phyloP scores from a whole-genome alignment of 2,329 filamentous ascomycete species.

The Aureobasidium sp. region DNA sequence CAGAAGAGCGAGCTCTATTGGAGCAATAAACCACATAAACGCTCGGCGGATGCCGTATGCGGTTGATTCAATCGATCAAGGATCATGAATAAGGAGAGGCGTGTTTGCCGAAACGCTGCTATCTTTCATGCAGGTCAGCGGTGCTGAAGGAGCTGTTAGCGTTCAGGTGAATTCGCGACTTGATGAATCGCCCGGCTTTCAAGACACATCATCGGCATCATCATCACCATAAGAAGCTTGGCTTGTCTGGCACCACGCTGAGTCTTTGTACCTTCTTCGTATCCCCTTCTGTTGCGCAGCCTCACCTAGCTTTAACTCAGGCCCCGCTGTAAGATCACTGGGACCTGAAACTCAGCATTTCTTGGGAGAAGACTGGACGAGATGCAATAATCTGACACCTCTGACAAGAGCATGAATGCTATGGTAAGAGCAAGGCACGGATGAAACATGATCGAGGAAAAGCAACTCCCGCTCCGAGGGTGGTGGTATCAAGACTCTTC shows the following conservation, averaged over 20 bases:
- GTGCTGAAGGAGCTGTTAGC: not conserved
- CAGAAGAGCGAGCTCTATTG: not conserved
- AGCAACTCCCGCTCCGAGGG: conserved; percentile 3
- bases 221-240: conserved; percentile 9
- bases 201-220: not conserved
- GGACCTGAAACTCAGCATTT: conserved; percentile 1
- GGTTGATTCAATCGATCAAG: not conserved
- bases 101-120: not conserved
- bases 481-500: not conserved
- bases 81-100: not conserved
- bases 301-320: not conserved
- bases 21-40: not conserved
- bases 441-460: conserved; percentile 6
- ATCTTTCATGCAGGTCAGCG: conserved; percentile 1
- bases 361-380: not conserved
- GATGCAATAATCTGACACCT: not conserved
- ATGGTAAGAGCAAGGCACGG: conserved; percentile 5
- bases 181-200: conserved; percentile 1
- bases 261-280: conserved; percentile 10
- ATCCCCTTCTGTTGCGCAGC: not conserved
- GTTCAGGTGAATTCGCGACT: not conserved
- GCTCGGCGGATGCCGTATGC: not conserved
- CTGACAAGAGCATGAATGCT: conserved; percentile 1
- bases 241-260: conserved; percentile 1
- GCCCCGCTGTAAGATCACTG: not conserved